These are phyloP conservation scores for Zychaea mexicana DNA, from an alignment of 371 early-diverging fungal species.

Conservation along the genomic window DNA sequence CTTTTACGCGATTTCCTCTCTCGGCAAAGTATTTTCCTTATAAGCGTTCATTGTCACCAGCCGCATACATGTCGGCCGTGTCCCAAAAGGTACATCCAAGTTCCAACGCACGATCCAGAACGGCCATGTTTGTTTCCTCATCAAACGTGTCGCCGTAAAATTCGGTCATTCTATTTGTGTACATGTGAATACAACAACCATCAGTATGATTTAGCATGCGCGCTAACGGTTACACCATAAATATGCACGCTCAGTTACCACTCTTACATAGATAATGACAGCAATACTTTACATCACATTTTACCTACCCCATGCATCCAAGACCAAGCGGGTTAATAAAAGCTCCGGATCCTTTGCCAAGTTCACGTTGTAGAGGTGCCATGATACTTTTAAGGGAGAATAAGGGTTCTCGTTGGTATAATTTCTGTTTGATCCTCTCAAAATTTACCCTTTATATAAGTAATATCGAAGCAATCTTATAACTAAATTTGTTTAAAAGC, in stretches of 20 bases:
- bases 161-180: constrained; percentile 20
- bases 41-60: constrained; percentile 40
- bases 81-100: constrained; percentile 30
- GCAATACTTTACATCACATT: too few species aligned
- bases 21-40: constrained; percentile 34
- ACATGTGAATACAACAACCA: too few species aligned
- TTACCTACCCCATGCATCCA: constrained; percentile 22
- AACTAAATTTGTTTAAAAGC: too few species aligned
- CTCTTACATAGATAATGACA: background rate
- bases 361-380: background rate
- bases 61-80: constrained; percentile 28
- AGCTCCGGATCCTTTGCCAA: constrained; percentile 7
- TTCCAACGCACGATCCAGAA: constrained; percentile 31
- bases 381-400: background rate
- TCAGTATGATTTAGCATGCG: too few species aligned
- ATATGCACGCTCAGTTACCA: too few species aligned
- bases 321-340: constrained; percentile 13
- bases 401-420: background rate
- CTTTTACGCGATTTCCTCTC: constrained; percentile 30
- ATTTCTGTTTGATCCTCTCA: background rate
- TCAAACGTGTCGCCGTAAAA: constrained; percentile 20
- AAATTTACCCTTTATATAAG: too few species aligned
- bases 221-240: too few species aligned
- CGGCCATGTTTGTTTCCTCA: constrained; percentile 32
- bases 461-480: too few species aligned